Evolutionary conservation across 257 asterid genomes (phyloP).

Genomic region (Nicotiana sylvestris): DNA sequence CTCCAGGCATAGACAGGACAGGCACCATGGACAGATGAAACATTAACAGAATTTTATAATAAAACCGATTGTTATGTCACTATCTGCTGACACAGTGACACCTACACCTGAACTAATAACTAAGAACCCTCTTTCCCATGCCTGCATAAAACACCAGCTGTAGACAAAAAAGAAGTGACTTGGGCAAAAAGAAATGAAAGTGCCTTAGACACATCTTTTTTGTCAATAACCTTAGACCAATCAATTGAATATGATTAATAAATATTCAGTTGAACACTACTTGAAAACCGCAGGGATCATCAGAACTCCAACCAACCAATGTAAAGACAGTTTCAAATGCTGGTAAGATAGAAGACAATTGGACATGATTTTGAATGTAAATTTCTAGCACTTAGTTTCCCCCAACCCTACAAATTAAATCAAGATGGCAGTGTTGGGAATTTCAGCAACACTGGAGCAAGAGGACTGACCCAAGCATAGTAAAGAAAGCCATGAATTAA

Average conservation of each 20-base stretch:
- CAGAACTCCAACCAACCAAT: background rate
- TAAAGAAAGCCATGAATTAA: background rate
- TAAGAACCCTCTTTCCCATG: background rate
- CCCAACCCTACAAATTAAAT: background rate
- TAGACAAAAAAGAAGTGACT: background rate
- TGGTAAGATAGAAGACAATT: background rate
- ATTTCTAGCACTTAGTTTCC: background rate
- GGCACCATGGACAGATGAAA: background rate
- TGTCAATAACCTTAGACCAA: background rate
- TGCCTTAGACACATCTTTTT: constrained; percentile 1
- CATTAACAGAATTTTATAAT: background rate
- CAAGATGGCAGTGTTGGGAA: background rate
- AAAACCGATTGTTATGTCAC: background rate
- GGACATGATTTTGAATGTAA: background rate
- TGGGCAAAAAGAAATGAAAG: background rate
- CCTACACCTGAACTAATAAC: background rate
- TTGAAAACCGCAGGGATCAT: background rate
- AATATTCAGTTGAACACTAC: background rate
- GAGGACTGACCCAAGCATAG: background rate
- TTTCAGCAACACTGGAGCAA: background rate
- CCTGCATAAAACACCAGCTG: background rate
- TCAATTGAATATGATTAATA: background rate
- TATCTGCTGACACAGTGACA: background rate
- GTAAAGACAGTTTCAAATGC: background rate
- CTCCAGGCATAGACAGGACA: background rate